phyloP scores from a whole-genome alignment of 2,329 filamentous ascomycete species.

The Cephalotrichum gorgonifer region DNA sequence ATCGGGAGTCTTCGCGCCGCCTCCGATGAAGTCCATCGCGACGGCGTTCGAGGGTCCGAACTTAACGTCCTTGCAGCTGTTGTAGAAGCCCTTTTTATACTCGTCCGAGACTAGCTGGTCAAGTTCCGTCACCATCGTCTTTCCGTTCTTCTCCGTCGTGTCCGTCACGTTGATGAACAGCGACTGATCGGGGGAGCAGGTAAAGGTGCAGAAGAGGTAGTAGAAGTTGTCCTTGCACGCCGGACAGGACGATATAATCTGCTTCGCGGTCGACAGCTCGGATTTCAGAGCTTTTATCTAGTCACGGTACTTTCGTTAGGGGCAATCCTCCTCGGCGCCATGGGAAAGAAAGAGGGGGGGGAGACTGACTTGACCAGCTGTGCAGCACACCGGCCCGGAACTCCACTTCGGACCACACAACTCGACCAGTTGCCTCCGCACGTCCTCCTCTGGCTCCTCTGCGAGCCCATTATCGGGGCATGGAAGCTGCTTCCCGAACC shows the following conservation, averaged over 20 bases:
- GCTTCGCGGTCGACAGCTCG: slow-evolving; percentile 78
- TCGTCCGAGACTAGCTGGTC: slow-evolving; percentile 79
- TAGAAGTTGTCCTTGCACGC: slow-evolving; percentile 98
- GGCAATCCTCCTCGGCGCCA: background rate
- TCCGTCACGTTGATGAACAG: slow-evolving; percentile 88
- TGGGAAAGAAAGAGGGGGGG: background rate
- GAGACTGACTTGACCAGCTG: slow-evolving; percentile 56
- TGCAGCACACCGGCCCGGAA: slow-evolving; percentile 76
- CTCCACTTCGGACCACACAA: slow-evolving; percentile 86
- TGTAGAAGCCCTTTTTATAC: slow-evolving; percentile 81
- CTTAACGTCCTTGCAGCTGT: slow-evolving; percentile 98
- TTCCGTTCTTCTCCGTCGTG: slow-evolving; percentile 49
- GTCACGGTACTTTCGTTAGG: slow-evolving; percentile 2
- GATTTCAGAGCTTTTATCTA: slow-evolving; percentile 70
- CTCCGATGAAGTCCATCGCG: slow-evolving; percentile 93
- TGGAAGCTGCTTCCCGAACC: slow-evolving; percentile 82
- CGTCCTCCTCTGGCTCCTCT: slow-evolving; percentile 57
- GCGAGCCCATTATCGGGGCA: slow-evolving; percentile 87
- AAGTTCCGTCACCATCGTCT: slow-evolving; percentile 63
- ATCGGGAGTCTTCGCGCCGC: slow-evolving; percentile 82
- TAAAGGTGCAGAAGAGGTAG: slow-evolving; percentile 96
- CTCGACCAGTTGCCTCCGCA: slow-evolving; percentile 68
- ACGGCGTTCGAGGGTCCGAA: slow-evolving; percentile 89
- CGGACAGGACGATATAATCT: slow-evolving; percentile 85
- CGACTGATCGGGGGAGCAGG: slow-evolving; percentile 93